These are phyloP conservation scores for Drosera spatulata DNA, from an alignment of 179 eudicot genomes.

Conservation along the genomic window DNA sequence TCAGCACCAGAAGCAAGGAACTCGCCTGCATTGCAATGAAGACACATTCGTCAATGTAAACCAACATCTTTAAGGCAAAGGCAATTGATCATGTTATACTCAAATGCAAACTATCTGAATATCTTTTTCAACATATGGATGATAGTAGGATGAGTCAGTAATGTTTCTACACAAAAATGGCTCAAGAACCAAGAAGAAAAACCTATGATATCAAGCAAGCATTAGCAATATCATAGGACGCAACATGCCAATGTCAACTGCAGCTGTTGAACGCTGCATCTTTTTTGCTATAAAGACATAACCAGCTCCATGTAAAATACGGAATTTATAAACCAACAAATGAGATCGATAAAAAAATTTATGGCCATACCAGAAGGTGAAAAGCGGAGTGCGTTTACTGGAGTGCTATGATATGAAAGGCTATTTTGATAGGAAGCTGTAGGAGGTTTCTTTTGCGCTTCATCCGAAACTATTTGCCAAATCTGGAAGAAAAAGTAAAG, in stretches of 20 bases:
- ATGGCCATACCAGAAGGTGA: constrained; percentile 64
- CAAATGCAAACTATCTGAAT: no score
- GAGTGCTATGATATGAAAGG: constrained; percentile 88
- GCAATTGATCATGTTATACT: no score
- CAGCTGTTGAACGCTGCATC: no score
- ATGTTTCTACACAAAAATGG: no score
- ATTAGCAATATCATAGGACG: no score
- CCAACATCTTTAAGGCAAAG: background rate
- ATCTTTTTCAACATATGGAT: no score
- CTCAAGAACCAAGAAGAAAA: no score
- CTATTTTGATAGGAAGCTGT: constrained; percentile 58
- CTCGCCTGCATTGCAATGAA: constrained; percentile 49
- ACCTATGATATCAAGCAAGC: no score
- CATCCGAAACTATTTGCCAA: constrained; percentile 56
- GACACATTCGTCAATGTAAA: background rate
- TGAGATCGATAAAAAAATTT: constrained; percentile 6
- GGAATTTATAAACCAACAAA: background rate
- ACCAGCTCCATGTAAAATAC: background rate
- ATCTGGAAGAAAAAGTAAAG: constrained; percentile 51
- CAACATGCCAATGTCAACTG: no score
- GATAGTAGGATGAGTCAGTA: no score
- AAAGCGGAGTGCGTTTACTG: constrained; percentile 86
- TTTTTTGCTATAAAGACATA: no score
- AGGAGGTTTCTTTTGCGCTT: constrained; percentile 52
- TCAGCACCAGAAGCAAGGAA: constrained; percentile 95